Evolutionary conservation across 2,329 filamentous ascomycete species (phyloP), one percentile per base, ranked within the genome.

Genomic region (Ceratocystiopsis sp.): DNA sequence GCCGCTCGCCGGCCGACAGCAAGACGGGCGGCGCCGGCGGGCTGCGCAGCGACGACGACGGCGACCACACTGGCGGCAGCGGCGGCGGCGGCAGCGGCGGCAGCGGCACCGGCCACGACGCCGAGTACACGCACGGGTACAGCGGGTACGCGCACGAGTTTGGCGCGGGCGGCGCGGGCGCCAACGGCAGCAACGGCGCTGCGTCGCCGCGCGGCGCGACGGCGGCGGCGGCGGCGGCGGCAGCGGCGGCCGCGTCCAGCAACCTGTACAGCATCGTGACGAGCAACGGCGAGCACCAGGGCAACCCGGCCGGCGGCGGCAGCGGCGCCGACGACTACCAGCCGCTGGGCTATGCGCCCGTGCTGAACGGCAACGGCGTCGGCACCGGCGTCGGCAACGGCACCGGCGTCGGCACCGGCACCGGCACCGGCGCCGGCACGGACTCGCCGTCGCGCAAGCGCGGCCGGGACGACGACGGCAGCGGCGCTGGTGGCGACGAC

Each of bases 221-320:
- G 29, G 29, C 29, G 29, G 29, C 29, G 29, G 29, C 15, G 91
- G 86, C 40, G 84, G 84, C 9, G 71, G 37, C 48, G 1, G 45
- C 48, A 3, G 46, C 49, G 0, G 46, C 49, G 5, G 68, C 77
- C 46, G 71, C 80, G 4, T 78, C 83, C 1, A 87, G 84, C 66
- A 93, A 78, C 56, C 66, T 94, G 41, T 93, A 93, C 68, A 93
- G 78, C 59, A 80, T 93, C 49, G 86, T 93, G 65, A 87, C 80
- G 58, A 85, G 34, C 34, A 7, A 78, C 60, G 59, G 61, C 35
- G 61, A 59, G 47, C 59, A 67, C 29, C 64, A 78, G 60, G 61
- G 71, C 40, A 76, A 75, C 51, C 72, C 7, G 13, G n/a, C n/a
- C 13, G n/a, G n/a, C 34, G 34, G 34, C 34, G 34, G 13, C 34